Conservation (phyloP, 1,139 yeast species). For the Pichiaceae sp. region DNA sequence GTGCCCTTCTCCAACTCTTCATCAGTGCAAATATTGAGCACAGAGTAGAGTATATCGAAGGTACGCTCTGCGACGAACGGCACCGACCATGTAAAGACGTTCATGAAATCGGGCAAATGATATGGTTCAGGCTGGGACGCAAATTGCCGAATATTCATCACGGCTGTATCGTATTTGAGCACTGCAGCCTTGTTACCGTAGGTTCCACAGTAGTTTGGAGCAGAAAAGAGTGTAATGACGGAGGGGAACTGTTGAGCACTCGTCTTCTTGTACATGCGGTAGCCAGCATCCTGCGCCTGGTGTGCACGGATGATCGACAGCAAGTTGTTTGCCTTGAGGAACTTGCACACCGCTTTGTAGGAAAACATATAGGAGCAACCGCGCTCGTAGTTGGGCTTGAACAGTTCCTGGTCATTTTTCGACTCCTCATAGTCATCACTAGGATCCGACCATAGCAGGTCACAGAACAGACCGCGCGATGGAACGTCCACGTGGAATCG, state of each 20-base stretch:
- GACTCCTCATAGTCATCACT: slow-evolving; percentile 71
- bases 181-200: slow-evolving; percentile 97
- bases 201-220: slow-evolving; percentile 90
- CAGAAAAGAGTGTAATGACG: slow-evolving; percentile 85
- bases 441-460: slow-evolving; percentile 95
- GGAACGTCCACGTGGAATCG: slow-evolving; percentile 86
- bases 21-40: slow-evolving; percentile 88
- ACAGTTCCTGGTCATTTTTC: slow-evolving; percentile 26
- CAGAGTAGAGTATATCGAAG: slow-evolving; percentile 87
- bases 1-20: slow-evolving; percentile 84
- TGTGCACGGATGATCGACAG: slow-evolving; percentile 88
- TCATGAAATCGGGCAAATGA: slow-evolving; percentile 96
- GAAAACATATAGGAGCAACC: slow-evolving; percentile 93
- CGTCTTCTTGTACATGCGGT: slow-evolving; percentile 86
- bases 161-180: slow-evolving; percentile 80
- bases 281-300: slow-evolving; percentile 97
- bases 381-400: slow-evolving; percentile 65
- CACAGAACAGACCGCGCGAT: slow-evolving; percentile 90
- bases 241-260: slow-evolving; percentile 88
- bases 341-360: slow-evolving; percentile 75
- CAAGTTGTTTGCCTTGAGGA: slow-evolving; percentile 71
- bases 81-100: slow-evolving; percentile 93
- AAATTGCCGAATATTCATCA: slow-evolving; percentile 93
- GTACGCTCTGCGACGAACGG: slow-evolving; percentile 98
- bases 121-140: slow-evolving; percentile 93